phyloP scores from a whole-genome alignment of 208 protist genomes.

The Crithidia fasciculata region DNA sequence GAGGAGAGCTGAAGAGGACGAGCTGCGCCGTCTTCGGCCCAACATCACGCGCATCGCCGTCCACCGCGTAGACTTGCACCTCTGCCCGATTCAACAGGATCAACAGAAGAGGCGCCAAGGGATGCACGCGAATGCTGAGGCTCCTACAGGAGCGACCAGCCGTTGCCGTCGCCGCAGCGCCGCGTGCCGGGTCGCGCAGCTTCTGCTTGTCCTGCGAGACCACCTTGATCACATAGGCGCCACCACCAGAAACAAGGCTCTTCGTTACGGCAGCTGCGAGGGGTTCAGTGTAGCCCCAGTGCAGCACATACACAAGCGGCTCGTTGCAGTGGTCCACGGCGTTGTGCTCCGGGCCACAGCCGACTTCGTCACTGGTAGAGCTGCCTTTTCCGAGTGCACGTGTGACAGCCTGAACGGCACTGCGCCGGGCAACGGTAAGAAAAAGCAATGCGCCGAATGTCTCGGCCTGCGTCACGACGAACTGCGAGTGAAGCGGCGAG shows the following conservation, averaged over 20 bases:
- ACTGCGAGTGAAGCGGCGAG: slow-evolving; percentile 27
- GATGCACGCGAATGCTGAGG: slow-evolving; percentile 38
- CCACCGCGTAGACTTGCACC: slow-evolving; percentile 39
- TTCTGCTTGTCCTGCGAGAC: slow-evolving; percentile 9
- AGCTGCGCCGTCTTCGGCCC: slow-evolving; percentile 15
- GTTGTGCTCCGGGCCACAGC: slow-evolving; percentile 21
- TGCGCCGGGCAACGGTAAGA: slow-evolving; percentile 31
- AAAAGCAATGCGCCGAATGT: slow-evolving; percentile 43
- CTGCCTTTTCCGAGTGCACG: not conserved
- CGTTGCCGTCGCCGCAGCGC: not conserved
- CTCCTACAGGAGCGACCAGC: not conserved
- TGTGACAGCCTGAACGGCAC: not conserved
- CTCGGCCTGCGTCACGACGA: slow-evolving; percentile 35
- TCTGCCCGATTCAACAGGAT: slow-evolving; percentile 20
- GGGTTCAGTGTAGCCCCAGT: slow-evolving; percentile 37
- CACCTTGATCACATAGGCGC: slow-evolving; percentile 35
- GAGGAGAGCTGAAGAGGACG: slow-evolving; percentile 8
- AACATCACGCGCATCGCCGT: slow-evolving; percentile 8
- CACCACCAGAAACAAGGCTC: slow-evolving; percentile 15
- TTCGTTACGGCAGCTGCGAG: slow-evolving; percentile 25
- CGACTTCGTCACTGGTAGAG: not conserved
- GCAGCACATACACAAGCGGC: slow-evolving; percentile 37
- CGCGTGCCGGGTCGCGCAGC: not conserved
- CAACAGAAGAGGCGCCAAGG: slow-evolving; percentile 44
- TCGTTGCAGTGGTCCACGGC: slow-evolving; percentile 22